Conservation (phyloP, 176 grass and related monocot genomes). For the Avena atlantica region DNA sequence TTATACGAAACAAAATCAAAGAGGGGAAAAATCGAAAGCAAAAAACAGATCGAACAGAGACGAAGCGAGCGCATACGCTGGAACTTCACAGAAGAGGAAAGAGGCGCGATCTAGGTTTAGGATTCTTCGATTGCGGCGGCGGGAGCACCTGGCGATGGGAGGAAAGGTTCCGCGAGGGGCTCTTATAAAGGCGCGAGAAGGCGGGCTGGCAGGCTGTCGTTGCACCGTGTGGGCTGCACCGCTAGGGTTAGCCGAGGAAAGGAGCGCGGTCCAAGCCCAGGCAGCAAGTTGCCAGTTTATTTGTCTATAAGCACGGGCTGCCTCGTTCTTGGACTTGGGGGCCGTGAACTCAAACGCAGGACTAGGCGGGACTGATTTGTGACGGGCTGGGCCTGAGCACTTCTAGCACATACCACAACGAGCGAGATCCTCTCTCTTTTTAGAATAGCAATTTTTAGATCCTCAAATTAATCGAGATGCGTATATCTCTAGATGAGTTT, state of each 20-base stretch:
- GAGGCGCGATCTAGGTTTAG: neutral
- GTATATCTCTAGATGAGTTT: too few species aligned
- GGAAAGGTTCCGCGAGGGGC: neutral
- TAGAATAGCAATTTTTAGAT: too few species aligned
- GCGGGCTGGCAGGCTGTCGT: neutral
- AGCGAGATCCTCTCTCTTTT: too few species aligned
- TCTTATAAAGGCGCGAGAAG: neutral
- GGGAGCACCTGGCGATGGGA: neutral
- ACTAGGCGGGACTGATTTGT: too few species aligned
- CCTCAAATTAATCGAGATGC: too few species aligned
- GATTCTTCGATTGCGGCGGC: neutral
- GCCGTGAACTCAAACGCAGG: neutral
- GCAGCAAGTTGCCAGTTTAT: too few species aligned
- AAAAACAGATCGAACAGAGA: neutral
- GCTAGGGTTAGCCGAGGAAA: too few species aligned
- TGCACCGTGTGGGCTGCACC: neutral
- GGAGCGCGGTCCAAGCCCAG: neutral
- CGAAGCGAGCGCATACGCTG: neutral
- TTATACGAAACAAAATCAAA: too few species aligned
- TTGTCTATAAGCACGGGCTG: neutral
- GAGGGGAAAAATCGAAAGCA: neutral
- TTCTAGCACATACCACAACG: too few species aligned
- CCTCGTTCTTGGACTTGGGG: neutral
- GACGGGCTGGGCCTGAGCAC: too few species aligned
- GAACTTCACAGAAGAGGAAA: neutral